Percentiles rank a stretch among this genome's conserved stretches.
These are phyloP conservation scores for Cicer judaicum DNA, from an alignment of 306 rosid genomes.

Conservation along the genomic window DNA sequence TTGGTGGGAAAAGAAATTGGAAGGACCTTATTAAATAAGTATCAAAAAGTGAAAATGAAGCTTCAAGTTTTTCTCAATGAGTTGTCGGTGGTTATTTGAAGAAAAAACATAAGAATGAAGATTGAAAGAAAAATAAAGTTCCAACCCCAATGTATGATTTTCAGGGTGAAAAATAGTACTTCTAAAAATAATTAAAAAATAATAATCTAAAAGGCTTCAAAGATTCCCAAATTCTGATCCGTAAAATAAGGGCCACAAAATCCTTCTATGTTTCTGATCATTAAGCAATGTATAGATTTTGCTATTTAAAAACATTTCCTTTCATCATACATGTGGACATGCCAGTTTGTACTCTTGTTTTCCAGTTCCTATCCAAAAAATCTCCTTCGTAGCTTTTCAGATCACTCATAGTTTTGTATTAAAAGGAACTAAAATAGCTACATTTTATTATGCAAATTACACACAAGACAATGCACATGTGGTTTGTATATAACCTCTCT, in stretches of 20 bases:
- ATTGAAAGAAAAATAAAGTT: slow-evolving; percentile 42
- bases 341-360: slow-evolving; percentile 38
- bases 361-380: slow-evolving; percentile 36
- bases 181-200: slow-evolving; percentile 28
- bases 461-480: slow-evolving; percentile 35
- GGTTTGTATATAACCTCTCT: not conserved
- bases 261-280: slow-evolving; percentile 24
- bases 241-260: slow-evolving; percentile 48
- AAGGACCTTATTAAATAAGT: slow-evolving; percentile 4
- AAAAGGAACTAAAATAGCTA: not conserved
- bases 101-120: slow-evolving; percentile 21
- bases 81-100: slow-evolving; percentile 30
- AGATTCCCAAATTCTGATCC: slow-evolving; percentile 41
- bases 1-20: not conserved
- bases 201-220: slow-evolving; percentile 19
- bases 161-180: slow-evolving; percentile 34
- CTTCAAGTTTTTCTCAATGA: slow-evolving; percentile 25
- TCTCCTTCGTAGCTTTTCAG: not conserved
- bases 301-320: slow-evolving; percentile 33
- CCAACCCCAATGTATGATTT: slow-evolving; percentile 43
- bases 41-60: not conserved
- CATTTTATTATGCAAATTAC: slow-evolving; percentile 18
- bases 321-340: slow-evolving; percentile 38
- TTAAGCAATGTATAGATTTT: slow-evolving; percentile 37
- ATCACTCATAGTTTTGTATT: not conserved